Evolutionary conservation across 1,139 yeast genomes (phyloP).

Genomic region (Yamadazyma pseudoaaseri): DNA sequence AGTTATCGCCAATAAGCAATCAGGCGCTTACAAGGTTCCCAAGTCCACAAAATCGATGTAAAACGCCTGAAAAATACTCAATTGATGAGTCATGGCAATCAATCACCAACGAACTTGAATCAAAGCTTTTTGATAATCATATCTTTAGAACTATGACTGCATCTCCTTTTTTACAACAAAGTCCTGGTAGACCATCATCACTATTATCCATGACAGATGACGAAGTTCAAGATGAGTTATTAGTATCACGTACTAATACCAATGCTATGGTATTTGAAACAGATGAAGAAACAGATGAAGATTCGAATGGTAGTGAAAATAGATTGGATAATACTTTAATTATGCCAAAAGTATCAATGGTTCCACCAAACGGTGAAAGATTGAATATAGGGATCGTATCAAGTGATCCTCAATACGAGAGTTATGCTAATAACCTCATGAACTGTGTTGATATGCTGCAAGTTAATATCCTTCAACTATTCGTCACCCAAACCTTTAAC

Average conservation of each 20-base stretch:
- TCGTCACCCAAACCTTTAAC: conserved; percentile 10
- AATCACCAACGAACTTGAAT: conserved; percentile 14
- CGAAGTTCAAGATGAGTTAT: conserved; percentile 20
- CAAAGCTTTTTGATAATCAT: conserved; percentile 2
- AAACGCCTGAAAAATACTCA: conserved; percentile 5
- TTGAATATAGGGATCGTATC: conserved; percentile 18
- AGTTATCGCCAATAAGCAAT: conserved; percentile 19
- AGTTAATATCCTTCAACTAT: background rate
- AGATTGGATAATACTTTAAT: conserved; percentile 25
- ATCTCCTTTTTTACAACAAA: conserved; percentile 11
- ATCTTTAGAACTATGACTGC: conserved; percentile 14
- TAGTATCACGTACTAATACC: conserved; percentile 11
- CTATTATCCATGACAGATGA: conserved; percentile 23
- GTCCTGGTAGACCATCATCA: conserved; percentile 17
- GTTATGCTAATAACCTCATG: conserved; percentile 24
- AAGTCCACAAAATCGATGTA: conserved; percentile 3
- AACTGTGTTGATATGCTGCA: no score
- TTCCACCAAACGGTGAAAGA: conserved; percentile 1
- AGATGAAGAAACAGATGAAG: conserved; percentile 37
- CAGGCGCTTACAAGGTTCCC: conserved; percentile 11
- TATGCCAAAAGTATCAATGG: conserved; percentile 31
- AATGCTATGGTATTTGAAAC: conserved; percentile 41
- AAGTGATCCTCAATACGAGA: conserved; percentile 13
- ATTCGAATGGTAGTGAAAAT: conserved; percentile 21
- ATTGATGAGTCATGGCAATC: conserved; percentile 23